Evolutionary conservation across 2,329 filamentous ascomycete genomes (phyloP), one percentile per base, ranked within the genome.

Genomic region (Claviceps sp.): DNA sequence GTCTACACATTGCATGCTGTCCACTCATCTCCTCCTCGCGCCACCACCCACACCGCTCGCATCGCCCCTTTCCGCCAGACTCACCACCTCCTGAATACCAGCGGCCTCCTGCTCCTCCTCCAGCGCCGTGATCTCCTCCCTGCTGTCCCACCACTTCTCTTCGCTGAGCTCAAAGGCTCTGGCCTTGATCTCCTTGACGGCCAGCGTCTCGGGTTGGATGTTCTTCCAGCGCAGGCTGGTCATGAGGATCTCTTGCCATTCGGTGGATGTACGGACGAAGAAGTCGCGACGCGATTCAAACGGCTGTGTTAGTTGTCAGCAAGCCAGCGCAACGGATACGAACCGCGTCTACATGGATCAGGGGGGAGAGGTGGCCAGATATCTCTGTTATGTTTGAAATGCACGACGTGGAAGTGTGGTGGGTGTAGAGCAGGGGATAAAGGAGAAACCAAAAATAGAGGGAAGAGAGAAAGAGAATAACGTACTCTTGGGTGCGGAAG

Each of bases 121-220:
- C 62, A 97, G 69, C 6, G 82, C 85, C 51, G 84, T 85, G 58
- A 98, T 87, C 70, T 97, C 91, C 71, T 98, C 93, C 60, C 93
- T 79, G 64, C 85, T 89, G 73, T 96, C 93, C 93, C 93, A 98
- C 93, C 93, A 98, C 67, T 95, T 95, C 70, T 90, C 87, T 68
- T 98, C 93, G 42, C 90, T 90, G 57, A 89, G 77, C 63, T 89
- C 85, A 65, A 96, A 98, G 1, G 89, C 93, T 64, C 82, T 83
- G 61, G 90, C 85, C 67, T 95, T 89, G 61, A 97, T 82, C 72
- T 97, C 93, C 73, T 98, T 98, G 62, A 94, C 73, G 0, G 81
- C 75, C 57, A 88, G 76, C 42, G 81, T 76, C 65, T 87, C 85
- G 3, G 79, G 77, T 57, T 82, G 78, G 45, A 81, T 72, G 37